A percentile compares a stretch with the other conserved stretches of the same genome.
Conservation (phyloP, 2,329 filamentous ascomycete species). For the Penicillium fuscoglaucum region DNA sequence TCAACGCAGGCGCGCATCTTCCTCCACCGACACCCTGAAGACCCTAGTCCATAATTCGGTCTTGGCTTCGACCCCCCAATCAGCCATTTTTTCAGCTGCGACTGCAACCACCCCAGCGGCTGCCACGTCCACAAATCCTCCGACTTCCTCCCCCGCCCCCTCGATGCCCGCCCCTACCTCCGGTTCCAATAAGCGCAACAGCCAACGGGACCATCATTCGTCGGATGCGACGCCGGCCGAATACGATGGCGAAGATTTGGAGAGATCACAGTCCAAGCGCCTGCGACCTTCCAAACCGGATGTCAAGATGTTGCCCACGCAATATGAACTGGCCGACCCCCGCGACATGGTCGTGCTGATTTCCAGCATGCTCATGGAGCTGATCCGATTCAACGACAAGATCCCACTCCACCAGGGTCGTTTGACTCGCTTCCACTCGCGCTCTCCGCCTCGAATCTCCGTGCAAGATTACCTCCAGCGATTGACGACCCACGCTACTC, state of each 20-base stretch:
- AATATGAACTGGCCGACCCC: slow-evolving; percentile 78
- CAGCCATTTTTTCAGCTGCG: slow-evolving; percentile 17
- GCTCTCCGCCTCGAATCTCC: slow-evolving; percentile 85
- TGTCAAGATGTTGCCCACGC: slow-evolving; percentile 58
- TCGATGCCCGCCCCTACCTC: slow-evolving; percentile 35
- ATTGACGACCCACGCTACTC: slow-evolving; percentile 87
- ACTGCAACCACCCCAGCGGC: slow-evolving; percentile 13
- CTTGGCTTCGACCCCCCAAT: slow-evolving; percentile 21
- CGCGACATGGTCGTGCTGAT: slow-evolving; percentile 89
- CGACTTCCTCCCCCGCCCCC: slow-evolving; percentile 22
- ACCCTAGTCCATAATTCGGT: slow-evolving; percentile 12
- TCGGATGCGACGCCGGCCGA: slow-evolving; percentile 25
- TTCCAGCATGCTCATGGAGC: slow-evolving; percentile 90
- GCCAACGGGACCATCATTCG: slow-evolving; percentile 29
- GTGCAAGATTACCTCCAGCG: slow-evolving; percentile 92
- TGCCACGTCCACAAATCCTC: slow-evolving; percentile 18
- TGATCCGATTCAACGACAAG: slow-evolving; percentile 89
- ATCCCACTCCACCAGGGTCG: slow-evolving; percentile 82
- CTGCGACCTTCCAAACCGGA: slow-evolving; percentile 47
- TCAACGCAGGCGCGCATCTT: slow-evolving; percentile 37
- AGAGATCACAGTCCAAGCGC: slow-evolving; percentile 48
- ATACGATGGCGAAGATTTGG: slow-evolving; percentile 24
- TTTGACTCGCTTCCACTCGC: slow-evolving; percentile 91
- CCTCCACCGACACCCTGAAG: slow-evolving; percentile 15
- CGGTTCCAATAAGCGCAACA: slow-evolving; percentile 40